Percentiles rank a stretch among this genome's conserved stretches.
phyloP scores from a whole-genome alignment of 2,329 filamentous ascomycete species.

The Ophiocordyceps camponoti-rufipedis region DNA sequence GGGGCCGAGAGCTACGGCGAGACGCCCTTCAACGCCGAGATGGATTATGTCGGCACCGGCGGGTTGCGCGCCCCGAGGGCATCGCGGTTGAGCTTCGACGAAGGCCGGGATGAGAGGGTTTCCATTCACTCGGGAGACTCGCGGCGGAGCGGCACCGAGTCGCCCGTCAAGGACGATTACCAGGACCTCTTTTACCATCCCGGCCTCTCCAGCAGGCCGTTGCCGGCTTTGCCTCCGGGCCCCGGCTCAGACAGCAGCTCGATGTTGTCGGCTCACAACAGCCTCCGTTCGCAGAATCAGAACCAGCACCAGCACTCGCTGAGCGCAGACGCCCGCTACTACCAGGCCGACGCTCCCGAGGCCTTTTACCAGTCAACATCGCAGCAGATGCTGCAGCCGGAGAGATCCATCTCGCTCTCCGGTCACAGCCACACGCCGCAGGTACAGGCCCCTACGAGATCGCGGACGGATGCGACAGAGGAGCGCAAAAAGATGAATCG shows the following conservation, averaged over 20 bases:
- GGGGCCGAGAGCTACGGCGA: constrained; percentile 11
- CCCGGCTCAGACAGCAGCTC: constrained; percentile 43
- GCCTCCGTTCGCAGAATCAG: constrained; percentile 20
- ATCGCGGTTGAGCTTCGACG: constrained; percentile 74
- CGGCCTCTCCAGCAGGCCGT: constrained; percentile 49
- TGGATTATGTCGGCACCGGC: constrained; percentile 82
- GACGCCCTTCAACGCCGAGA: constrained; percentile 38
- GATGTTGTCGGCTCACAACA: constrained; percentile 25
- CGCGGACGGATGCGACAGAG: constrained; percentile 82
- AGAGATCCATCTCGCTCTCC: constrained; percentile 66
- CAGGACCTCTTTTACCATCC: constrained; percentile 92
- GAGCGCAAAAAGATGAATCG: constrained; percentile 38
- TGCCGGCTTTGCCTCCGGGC: constrained; percentile 40
- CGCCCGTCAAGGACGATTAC: constrained; percentile 52
- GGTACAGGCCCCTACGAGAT: constrained; percentile 67
- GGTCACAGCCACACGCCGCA: constrained; percentile 67
- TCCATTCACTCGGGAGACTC: constrained; percentile 28
- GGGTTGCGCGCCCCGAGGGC: constrained; percentile 60
- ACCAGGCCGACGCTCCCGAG: constrained; percentile 26
- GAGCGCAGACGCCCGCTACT: constrained; percentile 24
- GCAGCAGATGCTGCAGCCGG: constrained; percentile 26
- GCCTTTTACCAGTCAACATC: constrained; percentile 23
- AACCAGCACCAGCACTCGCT: constrained; percentile 31
- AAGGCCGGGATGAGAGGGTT: constrained; percentile 58
- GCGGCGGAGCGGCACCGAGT: constrained; percentile 42